Evolutionary conservation across 306 rosid genomes (phyloP), one percentile per base, ranked within the genome.

Genomic region (Senna siamea): DNA sequence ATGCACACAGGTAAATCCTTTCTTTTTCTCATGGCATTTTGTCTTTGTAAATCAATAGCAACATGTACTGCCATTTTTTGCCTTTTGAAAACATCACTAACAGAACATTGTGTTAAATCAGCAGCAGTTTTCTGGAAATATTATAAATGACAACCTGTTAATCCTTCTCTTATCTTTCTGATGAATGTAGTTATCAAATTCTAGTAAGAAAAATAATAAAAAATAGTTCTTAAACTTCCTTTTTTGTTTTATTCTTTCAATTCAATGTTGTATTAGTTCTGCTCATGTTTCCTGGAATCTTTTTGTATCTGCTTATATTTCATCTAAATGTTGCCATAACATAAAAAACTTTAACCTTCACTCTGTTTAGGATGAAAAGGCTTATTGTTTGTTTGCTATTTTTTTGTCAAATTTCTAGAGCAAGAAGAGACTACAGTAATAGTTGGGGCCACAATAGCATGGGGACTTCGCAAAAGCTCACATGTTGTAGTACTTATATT

Each of bases 401-500:
- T 66, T 80, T 34, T 65, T 72, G 51, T 68, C 19, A 32, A 72
- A 67, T 73, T 69, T 59, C 64, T 81, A 90, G 97, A 80, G 70
- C 87, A 73, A 77, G 97, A 87, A 78, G 93, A 87, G 87, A 87
- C 90, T 68, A 86, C 79, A 57, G 83, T 93, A 66, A 80, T 87
- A 79, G 79, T 89, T 80, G 95, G 86, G 85, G 93, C 97, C 47
- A 89, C 93, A 77, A 81, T 93, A 58, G 96, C 88, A 57, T 93
- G 98, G 98, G 92, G 96, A 76, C 69, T 93, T 71, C 85, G 90
- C 80, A 93, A 90, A 84, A 87, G 90, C 87, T 93, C 98, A 69
- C 90, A 91, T 65, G 79, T 81, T 75, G 82, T 89, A 58, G 75
- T 86, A 70, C 80, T 93, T 82, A 81, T 84, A 63, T 81, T 93